Evolutionary conservation across 2,329 filamentous ascomycete species (phyloP).

Genomic region (Lojkania enalia): DNA sequence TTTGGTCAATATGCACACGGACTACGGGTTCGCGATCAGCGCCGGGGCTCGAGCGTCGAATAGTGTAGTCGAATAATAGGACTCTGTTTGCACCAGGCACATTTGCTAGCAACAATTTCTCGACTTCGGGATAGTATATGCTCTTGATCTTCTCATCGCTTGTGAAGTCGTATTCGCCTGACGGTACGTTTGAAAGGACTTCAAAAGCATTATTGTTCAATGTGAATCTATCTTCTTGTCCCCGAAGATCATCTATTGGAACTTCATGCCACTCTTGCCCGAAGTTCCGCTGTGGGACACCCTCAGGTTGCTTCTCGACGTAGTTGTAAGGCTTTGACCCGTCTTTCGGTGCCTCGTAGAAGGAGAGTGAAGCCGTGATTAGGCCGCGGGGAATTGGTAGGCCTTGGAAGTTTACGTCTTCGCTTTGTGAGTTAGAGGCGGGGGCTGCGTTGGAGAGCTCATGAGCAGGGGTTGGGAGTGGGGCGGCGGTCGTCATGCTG

Average conservation of each 20-base stretch:
- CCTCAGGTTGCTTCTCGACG: conserved; percentile 65
- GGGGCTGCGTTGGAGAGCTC: conserved; percentile 38
- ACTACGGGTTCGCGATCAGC: conserved; percentile 70
- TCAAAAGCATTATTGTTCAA: conserved; percentile 78
- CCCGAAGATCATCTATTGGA: conserved; percentile 72
- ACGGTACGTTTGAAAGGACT: conserved; percentile 61
- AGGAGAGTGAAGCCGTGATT: conserved; percentile 66
- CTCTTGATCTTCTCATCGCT: conserved; percentile 70
- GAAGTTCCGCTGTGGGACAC: conserved; percentile 69
- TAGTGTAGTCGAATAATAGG: conserved; percentile 84
- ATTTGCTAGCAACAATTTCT: conserved; percentile 67
- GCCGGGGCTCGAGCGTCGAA: conserved; percentile 66
- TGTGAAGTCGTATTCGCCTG: conserved; percentile 61
- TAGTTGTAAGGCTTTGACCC: conserved; percentile 65
- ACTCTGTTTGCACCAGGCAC: conserved; percentile 69
- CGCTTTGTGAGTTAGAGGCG: conserved; percentile 25
- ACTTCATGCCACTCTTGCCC: conserved; percentile 54
- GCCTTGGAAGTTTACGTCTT: conserved; percentile 33
- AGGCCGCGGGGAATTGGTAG: conserved; percentile 59
- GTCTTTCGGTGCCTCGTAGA: conserved; percentile 65
- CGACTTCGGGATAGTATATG: conserved; percentile 85
- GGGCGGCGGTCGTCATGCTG: conserved; percentile 50
- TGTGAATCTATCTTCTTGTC: conserved; percentile 65
- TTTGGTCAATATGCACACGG: conserved; percentile 83
- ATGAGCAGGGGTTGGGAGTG: conserved; percentile 48